Conservation (phyloP, 805 yeast species). For the Metschnikowia cerradonensis region DNA sequence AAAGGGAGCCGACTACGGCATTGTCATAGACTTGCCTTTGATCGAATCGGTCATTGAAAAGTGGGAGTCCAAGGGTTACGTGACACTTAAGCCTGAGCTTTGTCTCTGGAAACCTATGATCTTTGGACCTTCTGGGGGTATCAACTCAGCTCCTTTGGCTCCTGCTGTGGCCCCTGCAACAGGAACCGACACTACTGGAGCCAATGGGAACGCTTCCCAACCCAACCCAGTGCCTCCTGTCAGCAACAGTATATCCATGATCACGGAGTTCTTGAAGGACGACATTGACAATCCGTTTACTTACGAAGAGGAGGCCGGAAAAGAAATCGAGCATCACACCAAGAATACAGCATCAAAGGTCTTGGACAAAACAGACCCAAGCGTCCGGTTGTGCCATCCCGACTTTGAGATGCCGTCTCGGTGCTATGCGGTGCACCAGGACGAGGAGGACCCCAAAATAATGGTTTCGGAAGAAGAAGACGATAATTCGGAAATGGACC, state of each 20-base stretch:
- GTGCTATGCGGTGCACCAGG: background rate
- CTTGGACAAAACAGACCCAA: constrained; percentile 7
- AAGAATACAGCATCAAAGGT: constrained; percentile 21
- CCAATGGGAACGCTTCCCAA: background rate
- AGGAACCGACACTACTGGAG: background rate
- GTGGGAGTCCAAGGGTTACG: constrained; percentile 56
- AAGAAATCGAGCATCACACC: constrained; percentile 32
- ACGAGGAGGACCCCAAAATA: constrained; percentile 9
- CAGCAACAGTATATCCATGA: constrained; percentile 51
- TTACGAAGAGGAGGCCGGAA: constrained; percentile 53
- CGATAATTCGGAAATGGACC: constrained; percentile 4
- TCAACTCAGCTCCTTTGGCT: constrained; percentile 54
- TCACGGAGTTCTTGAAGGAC: constrained; percentile 60
- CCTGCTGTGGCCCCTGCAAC: constrained; percentile 19
- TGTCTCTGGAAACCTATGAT: constrained; percentile 79
- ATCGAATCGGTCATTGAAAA: constrained; percentile 41
- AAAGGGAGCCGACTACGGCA: constrained; percentile 44
- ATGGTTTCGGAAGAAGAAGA: constrained; percentile 6
- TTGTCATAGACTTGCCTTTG: constrained; percentile 45
- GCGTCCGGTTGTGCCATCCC: constrained; percentile 13
- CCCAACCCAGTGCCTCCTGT: constrained; percentile 14
- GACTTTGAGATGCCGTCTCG: constrained; percentile 11
- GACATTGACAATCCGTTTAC: constrained; percentile 62
- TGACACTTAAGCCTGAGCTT: constrained; percentile 46
- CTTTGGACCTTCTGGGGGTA: constrained; percentile 84